A percentile compares a stretch with the other conserved stretches of the same genome.
phyloP scores from a whole-genome alignment of 805 yeast genomes.

The Starmera amethionina region DNA sequence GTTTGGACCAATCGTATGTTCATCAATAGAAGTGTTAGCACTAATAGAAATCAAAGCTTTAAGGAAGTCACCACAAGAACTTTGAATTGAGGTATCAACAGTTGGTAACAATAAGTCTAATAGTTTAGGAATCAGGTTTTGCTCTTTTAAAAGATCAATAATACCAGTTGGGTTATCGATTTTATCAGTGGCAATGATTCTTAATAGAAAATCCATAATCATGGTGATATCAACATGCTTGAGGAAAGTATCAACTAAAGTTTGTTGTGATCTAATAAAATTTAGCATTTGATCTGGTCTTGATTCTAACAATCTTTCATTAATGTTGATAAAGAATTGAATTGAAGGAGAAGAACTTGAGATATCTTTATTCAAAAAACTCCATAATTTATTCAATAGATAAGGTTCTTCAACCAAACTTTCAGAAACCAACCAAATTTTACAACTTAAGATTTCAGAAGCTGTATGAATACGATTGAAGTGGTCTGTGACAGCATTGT shows the following conservation, averaged over 20 bases:
- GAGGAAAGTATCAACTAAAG: slow-evolving; percentile 60
- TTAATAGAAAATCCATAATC: slow-evolving; percentile 80
- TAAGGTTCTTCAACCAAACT: slow-evolving; percentile 67
- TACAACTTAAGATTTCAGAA: slow-evolving; percentile 80
- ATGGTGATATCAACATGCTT: slow-evolving; percentile 83
- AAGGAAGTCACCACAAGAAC: slow-evolving; percentile 89
- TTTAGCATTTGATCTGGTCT: slow-evolving; percentile 56
- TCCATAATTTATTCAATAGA: slow-evolving; percentile 68
- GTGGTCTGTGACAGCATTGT: slow-evolving; percentile 11
- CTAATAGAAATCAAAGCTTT: slow-evolving; percentile 90
- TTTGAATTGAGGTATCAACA: slow-evolving; percentile 55
- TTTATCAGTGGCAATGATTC: slow-evolving; percentile 87
- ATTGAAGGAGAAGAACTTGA: slow-evolving; percentile 64
- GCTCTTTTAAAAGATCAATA: slow-evolving; percentile 66
- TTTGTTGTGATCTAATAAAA: slow-evolving; percentile 37
- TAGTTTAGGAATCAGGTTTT: slow-evolving; percentile 59
- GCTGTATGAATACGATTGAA: slow-evolving; percentile 43
- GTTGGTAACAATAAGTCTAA: slow-evolving; percentile 60
- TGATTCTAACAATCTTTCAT: slow-evolving; percentile 78
- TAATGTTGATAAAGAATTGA: slow-evolving; percentile 77
- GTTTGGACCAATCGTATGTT: slow-evolving; percentile 89
- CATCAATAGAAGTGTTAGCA: slow-evolving; percentile 77
- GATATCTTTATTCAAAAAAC: slow-evolving; percentile 46
- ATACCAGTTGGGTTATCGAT: slow-evolving; percentile 84
- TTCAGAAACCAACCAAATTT: slow-evolving; percentile 88